A percentile compares a stretch with the other conserved stretches of the same genome.
Conservation (phyloP, 2,329 filamentous ascomycete species). For the Clarireedia homoeocarpa region DNA sequence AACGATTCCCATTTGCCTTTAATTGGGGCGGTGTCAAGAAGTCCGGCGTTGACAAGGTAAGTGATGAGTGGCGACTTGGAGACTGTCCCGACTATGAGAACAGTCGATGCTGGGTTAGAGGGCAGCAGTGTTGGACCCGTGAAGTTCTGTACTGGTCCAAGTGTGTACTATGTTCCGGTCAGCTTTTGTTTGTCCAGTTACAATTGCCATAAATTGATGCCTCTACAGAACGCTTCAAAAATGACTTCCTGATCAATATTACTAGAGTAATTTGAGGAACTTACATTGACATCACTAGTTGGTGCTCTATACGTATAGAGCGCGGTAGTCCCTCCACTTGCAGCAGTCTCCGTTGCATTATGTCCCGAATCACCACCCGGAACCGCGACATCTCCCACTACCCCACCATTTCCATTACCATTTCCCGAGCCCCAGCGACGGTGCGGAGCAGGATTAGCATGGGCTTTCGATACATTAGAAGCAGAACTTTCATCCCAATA, state of each 20-base stretch:
- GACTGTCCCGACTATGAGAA: conserved; percentile 62
- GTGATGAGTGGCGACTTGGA: conserved; percentile 57
- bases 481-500: conserved; percentile 15
- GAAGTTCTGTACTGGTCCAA: conserved; percentile 36
- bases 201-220: background rate
- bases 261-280: background rate
- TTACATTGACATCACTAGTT: conserved; percentile 23
- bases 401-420: conserved; percentile 2
- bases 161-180: conserved; percentile 32
- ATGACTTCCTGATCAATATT: too few relatives aligned
- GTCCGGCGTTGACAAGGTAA: conserved; percentile 43
- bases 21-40: conserved; percentile 50
- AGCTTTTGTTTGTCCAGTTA: background rate
- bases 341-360: conserved; percentile 9
- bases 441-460: background rate
- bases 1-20: conserved; percentile 65
- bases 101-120: conserved; percentile 34
- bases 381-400: conserved; percentile 1
- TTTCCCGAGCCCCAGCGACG: background rate
- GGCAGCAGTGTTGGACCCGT: conserved; percentile 35
- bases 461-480: conserved; percentile 1
- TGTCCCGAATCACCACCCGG: conserved; percentile 9
- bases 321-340: conserved; percentile 14
- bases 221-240: too few relatives aligned
- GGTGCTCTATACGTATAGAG: conserved; percentile 24